A percentile compares a stretch with the other conserved stretches of the same genome.
phyloP scores from a whole-genome alignment of 306 rosid species.

The Cicer yamashitae region DNA sequence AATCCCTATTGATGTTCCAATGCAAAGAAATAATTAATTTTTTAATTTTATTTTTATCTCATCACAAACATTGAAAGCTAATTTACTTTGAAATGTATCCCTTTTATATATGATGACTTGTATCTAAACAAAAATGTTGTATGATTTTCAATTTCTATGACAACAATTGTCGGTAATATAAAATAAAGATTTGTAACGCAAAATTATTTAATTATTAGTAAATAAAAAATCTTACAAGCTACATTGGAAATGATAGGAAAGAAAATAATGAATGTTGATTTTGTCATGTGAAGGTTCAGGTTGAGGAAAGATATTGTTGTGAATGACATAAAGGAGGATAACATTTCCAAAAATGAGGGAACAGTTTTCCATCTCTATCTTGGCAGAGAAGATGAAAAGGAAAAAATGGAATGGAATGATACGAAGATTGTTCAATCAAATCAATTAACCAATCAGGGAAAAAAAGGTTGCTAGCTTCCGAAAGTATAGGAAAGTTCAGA shows the following conservation, averaged over 20 bases:
- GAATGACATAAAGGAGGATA: slow-evolving; percentile 41
- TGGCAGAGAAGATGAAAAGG: slow-evolving; percentile 41
- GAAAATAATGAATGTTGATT: slow-evolving; percentile 39
- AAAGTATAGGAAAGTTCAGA: slow-evolving; percentile 46
- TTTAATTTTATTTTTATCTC: not conserved
- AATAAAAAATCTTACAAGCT: not conserved
- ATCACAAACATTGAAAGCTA: no score
- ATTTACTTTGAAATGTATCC: no score
- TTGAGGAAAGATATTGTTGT: slow-evolving; percentile 29
- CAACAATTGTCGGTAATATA: no score
- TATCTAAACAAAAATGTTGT: no score
- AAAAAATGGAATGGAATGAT: slow-evolving; percentile 48
- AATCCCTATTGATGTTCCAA: not conserved
- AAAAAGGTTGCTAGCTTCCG: slow-evolving; percentile 48
- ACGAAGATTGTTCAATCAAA: slow-evolving; percentile 49
- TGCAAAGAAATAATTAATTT: not conserved
- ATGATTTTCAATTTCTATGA: no score
- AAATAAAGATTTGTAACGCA: no score
- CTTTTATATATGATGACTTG: no score
- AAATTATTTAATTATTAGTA: no score
- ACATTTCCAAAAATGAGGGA: slow-evolving; percentile 40
- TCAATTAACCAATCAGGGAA: slow-evolving; percentile 48
- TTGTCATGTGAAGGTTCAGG: slow-evolving; percentile 53
- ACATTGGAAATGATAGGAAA: slow-evolving; percentile 33
- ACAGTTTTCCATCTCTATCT: slow-evolving; percentile 41